Conservation (phyloP, 2,329 filamentous ascomycete species). For the Nectriaceae sp. region DNA sequence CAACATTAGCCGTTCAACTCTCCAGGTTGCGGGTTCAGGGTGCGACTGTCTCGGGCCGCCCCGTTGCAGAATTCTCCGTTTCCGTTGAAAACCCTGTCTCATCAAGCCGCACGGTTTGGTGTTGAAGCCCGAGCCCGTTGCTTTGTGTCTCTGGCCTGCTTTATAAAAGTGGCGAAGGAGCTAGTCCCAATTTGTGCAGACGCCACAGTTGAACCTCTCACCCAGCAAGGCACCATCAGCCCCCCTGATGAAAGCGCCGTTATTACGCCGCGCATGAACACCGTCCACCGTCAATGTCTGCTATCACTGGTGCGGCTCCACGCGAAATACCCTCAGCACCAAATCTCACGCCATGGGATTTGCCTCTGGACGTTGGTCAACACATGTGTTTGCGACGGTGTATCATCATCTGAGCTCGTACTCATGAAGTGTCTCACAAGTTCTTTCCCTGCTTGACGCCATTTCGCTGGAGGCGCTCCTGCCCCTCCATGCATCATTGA, state of each 20-base stretch:
- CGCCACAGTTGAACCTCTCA: background rate
- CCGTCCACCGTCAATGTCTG: background rate
- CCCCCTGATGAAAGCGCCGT: background rate
- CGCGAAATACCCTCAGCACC: background rate
- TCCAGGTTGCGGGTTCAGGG: no score
- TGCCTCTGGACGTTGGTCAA: background rate
- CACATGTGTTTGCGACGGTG: no score
- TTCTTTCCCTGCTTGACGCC: slow-evolving; percentile 3
- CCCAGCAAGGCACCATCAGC: background rate
- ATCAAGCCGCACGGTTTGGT: no score
- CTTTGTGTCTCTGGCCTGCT: no score
- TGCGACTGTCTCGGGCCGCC: no score
- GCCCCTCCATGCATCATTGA: slow-evolving; percentile 2
- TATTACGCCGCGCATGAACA: background rate
- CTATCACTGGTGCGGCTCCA: background rate
- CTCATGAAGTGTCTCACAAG: background rate
- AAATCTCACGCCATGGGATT: background rate
- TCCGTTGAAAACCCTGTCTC: no score
- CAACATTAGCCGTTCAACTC: no score
- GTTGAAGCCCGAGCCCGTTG: no score
- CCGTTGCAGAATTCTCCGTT: no score
- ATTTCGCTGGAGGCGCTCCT: slow-evolving; percentile 5
- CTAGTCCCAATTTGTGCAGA: background rate
- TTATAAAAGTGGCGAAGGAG: background rate
- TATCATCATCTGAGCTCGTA: background rate